Conservation (phyloP, 2,329 filamentous ascomycete genomes). For the Xylariaceae sp. region DNA sequence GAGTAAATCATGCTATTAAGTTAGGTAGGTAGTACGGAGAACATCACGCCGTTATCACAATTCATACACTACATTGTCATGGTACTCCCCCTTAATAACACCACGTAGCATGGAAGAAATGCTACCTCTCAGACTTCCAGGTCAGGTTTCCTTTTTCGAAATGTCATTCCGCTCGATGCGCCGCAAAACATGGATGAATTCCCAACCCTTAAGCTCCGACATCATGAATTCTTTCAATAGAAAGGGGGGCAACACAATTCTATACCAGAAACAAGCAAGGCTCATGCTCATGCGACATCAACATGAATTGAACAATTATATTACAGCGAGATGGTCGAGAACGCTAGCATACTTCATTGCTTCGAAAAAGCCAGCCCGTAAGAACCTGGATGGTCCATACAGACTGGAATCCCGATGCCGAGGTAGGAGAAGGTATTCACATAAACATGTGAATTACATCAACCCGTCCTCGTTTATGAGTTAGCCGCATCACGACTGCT, state of each 20-base stretch:
- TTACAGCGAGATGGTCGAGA: conserved; percentile 27
- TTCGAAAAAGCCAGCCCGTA: conserved; percentile 17
- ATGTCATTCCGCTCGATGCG: conserved; percentile 20
- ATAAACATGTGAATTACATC: conserved; percentile 10
- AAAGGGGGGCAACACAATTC: conserved; percentile 23
- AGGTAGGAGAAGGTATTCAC: conserved; percentile 4
- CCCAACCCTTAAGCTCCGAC: conserved; percentile 14
- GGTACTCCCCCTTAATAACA: conserved; percentile 12
- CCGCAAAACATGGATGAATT: conserved; percentile 18
- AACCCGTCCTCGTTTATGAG: conserved; percentile 39
- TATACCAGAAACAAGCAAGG: conserved; percentile 28
- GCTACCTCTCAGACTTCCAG: conserved; percentile 5
- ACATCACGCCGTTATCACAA: conserved; percentile 10
- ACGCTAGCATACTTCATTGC: conserved; percentile 13
- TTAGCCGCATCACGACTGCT: conserved; percentile 85
- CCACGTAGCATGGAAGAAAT: neutral
- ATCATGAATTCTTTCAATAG: conserved; percentile 16
- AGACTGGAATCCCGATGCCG: conserved; percentile 1
- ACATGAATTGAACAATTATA: conserved; percentile 26
- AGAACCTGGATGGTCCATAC: conserved; percentile 17
- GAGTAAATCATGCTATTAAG: conserved; percentile 14
- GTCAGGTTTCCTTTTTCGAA: conserved; percentile 8
- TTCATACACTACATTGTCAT: conserved; percentile 16
- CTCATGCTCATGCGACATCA: conserved; percentile 10
- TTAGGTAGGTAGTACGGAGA: neutral